Conservation (phyloP, 1,284 basidiomycete species). For the Boletellus dicymbophilus region DNA sequence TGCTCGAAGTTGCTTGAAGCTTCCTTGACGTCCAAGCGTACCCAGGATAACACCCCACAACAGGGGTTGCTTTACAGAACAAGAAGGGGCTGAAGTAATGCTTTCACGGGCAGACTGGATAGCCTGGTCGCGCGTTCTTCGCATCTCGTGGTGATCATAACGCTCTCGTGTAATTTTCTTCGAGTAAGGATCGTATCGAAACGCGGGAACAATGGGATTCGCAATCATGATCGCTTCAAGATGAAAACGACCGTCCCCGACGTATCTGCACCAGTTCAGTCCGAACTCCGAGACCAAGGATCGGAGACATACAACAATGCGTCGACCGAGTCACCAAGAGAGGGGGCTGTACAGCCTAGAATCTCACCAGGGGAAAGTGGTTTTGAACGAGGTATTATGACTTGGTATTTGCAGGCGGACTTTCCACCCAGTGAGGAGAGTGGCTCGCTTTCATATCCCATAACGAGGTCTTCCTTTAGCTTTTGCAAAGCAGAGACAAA, state of each 20-base stretch:
- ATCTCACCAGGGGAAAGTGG: constrained; percentile 97
- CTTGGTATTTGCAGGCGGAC: constrained; percentile 66
- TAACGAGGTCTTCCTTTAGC: constrained; percentile 77
- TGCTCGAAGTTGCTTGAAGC: constrained; percentile 86
- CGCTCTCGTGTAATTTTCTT: constrained; percentile 95
- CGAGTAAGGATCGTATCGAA: constrained; percentile 98
- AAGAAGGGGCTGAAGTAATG: constrained; percentile 39
- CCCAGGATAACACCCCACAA: constrained; percentile 96
- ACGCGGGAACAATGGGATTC: constrained; percentile 94
- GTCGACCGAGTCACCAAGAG: constrained; percentile 76
- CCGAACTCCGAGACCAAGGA: constrained; percentile 1
- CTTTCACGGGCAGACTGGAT: constrained; percentile 73
- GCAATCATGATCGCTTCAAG: constrained; percentile 99
- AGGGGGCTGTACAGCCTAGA: constrained; percentile 95
- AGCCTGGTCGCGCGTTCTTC: constrained; percentile 71
- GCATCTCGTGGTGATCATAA: constrained; percentile 93
- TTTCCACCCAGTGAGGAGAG: constrained; percentile 5
- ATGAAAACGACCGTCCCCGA: constrained; percentile 98
- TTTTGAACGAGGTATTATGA: constrained; percentile 86
- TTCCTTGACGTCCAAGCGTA: constrained; percentile 95
- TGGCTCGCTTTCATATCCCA: constrained; percentile 31
- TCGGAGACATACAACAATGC: constrained; percentile 73
- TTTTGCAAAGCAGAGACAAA: constrained; percentile 89
- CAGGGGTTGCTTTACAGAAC: constrained; percentile 3
- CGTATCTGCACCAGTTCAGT: constrained; percentile 64